phyloP scores from a whole-genome alignment of 139 green algal genomes.

The Edaphochlamys debaryana region DNA sequence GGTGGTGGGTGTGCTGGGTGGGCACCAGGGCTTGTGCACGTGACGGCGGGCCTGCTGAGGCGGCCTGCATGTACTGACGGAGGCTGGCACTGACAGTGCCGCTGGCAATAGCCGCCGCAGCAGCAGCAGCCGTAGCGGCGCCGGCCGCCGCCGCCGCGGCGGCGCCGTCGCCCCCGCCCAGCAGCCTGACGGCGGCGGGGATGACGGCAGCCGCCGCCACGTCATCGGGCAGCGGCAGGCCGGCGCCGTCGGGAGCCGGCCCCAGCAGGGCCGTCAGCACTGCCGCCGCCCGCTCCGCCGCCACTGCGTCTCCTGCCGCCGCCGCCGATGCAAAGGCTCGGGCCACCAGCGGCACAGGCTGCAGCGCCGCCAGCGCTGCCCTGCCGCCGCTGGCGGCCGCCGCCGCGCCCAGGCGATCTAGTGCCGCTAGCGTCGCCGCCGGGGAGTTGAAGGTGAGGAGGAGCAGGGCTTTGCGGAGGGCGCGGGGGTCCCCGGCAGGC shows the following conservation, averaged over 20 bases:
- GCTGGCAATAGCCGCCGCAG: neutral
- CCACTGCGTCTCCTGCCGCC: neutral
- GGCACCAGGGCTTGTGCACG: too few relatives aligned
- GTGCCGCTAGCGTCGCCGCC: neutral
- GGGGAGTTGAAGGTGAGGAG: constrained; percentile 21
- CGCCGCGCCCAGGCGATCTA: constrained; percentile 1
- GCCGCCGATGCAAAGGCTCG: neutral
- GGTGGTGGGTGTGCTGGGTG: too few relatives aligned
- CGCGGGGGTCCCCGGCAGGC: neutral
- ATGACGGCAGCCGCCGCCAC: neutral
- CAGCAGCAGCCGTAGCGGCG: neutral
- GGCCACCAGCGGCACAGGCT: constrained; percentile 32
- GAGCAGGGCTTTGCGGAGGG: neutral
- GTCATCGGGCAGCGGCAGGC: constrained; percentile 23
- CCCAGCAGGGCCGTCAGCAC: constrained; percentile 30
- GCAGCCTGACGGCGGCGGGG: neutral
- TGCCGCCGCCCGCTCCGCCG: neutral
- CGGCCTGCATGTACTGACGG: neutral
- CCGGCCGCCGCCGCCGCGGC: neutral
- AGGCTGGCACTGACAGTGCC: constrained; percentile 6
- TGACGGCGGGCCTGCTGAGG: too few relatives aligned
- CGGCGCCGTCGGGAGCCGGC: neutral
- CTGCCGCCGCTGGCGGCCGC: constrained; percentile 5
- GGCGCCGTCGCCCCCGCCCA: neutral
- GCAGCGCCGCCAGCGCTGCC: constrained; percentile 17